Conservation (phyloP, 129 eudicot species). For the Silybum marianum region DNA sequence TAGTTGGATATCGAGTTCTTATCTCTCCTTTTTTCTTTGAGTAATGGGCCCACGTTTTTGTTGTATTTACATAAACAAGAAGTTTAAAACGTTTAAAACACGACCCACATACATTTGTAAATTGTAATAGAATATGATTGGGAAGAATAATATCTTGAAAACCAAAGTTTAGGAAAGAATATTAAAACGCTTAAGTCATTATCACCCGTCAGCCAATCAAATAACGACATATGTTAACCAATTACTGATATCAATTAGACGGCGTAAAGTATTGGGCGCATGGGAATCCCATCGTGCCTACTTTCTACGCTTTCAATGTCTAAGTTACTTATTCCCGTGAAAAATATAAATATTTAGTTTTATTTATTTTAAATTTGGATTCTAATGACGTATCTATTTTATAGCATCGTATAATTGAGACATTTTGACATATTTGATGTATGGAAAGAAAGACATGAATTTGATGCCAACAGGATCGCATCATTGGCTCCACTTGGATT, state of each 20-base stretch:
- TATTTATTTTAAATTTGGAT: too few relatives aligned
- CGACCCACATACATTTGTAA: not conserved
- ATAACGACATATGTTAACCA: too few relatives aligned
- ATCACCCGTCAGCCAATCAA: too few relatives aligned
- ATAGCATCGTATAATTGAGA: too few relatives aligned
- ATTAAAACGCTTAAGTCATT: not conserved
- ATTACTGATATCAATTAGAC: too few relatives aligned
- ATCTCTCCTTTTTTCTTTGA: constrained; percentile 25
- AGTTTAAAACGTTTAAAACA: too few relatives aligned
- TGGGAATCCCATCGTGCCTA: too few relatives aligned
- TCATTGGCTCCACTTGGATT: constrained; percentile 34
- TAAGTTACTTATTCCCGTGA: too few relatives aligned
- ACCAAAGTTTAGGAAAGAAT: not conserved
- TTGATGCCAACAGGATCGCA: constrained; percentile 43
- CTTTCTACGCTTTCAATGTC: too few relatives aligned
- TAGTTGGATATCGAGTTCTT: constrained; percentile 26
- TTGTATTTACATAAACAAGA: not conserved
- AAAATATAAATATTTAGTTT: too few relatives aligned
- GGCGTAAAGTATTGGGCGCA: too few relatives aligned
- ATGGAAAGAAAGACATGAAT: constrained; percentile 26
- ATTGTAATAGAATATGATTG: not conserved
- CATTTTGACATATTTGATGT: not conserved
- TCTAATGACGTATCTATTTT: too few relatives aligned
- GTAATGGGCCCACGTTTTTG: constrained; percentile 10
- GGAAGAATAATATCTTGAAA: not conserved